Evolutionary conservation across 441 rosid genomes (phyloP).

Genomic region (Melianthus villosus): DNA sequence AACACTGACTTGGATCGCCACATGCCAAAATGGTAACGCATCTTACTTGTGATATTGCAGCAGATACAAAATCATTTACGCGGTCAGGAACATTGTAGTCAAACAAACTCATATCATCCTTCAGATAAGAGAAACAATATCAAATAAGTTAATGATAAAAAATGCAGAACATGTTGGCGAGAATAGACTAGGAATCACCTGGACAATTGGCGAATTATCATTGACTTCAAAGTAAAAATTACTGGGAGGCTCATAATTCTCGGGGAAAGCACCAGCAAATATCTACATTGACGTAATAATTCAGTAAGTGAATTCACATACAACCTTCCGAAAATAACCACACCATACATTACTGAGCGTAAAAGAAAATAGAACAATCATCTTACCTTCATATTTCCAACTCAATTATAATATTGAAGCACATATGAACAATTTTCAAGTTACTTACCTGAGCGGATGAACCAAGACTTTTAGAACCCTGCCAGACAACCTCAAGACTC

Average conservation of each 20-base stretch:
- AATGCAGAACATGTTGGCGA: background rate
- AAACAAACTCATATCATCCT: conserved; percentile 72
- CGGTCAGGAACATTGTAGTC: conserved; percentile 96
- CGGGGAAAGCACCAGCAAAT: conserved; percentile 93
- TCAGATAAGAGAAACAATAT: conserved; percentile 14
- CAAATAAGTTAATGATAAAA: background rate
- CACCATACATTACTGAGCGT: background rate
- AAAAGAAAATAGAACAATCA: background rate
- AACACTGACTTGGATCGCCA: too few relatives aligned
- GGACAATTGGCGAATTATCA: conserved; percentile 61
- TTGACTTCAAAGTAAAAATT: conserved; percentile 96
- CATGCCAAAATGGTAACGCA: background rate
- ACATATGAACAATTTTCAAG: background rate
- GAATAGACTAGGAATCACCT: conserved; percentile 27
- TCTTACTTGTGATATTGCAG: conserved; percentile 81
- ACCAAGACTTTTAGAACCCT: conserved; percentile 78
- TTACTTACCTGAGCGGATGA: conserved; percentile 64
- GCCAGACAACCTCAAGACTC: conserved; percentile 97
- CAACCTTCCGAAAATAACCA: background rate
- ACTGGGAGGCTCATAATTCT: conserved; percentile 91
- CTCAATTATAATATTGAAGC: background rate
- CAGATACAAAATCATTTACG: conserved; percentile 75
- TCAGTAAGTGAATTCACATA: conserved; percentile 2
- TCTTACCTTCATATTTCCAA: background rate
- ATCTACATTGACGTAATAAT: conserved; percentile 30